Evolutionary conservation across 805 yeast species (phyloP), one percentile per base, ranked within the genome.

Genomic region (Kazachstania taianensis): DNA sequence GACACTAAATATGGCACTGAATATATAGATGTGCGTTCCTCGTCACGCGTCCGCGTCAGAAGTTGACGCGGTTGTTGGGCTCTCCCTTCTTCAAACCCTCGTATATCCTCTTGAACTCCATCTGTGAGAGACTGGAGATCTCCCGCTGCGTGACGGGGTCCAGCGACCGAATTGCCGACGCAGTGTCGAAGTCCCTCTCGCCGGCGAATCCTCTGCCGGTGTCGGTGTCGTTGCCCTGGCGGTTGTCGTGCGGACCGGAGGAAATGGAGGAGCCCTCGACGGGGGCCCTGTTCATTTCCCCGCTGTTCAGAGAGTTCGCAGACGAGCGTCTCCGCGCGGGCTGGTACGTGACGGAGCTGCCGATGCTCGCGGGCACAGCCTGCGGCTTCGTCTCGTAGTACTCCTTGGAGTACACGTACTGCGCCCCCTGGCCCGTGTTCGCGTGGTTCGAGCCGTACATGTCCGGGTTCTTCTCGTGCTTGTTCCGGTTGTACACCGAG

Each of bases 401-500:
- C 23, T 54, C 59, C 15, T 39, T 37, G 4, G 57, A 31, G 33
- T 52, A 48, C 17, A 43, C n/a, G n/a, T 31, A 42, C 7, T 41
- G 28, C 1, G 59, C 49, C n/a, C n/a, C n/a, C 16, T 40, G 46
- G 18, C 41, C 37, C 4, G 41, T 38, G 5, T 52, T 52, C 5
- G 46, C 24, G 33, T 50, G 52, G 20, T 43, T 43, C 1, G 42
- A 40, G 2, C 54, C 55, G 13, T 31, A 41, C 28, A 43, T 40
- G 2, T 33, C 41, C 3, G 48, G 42, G 13, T 44, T 35, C 18
- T 39, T 37, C 5, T 55, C 46, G 38, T 58, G 63, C 32, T 58
- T 58, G 28, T 44, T 46, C 30, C 38, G 47, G 43, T 57, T 53
- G 41, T 58, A 53, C 14, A 58, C 59, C 37, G 45, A 46, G 36